Percentiles rank a stretch among this genome's conserved stretches.
Conservation (phyloP, 768 basidiomycete genomes). For the Boletellus ananas region DNA sequence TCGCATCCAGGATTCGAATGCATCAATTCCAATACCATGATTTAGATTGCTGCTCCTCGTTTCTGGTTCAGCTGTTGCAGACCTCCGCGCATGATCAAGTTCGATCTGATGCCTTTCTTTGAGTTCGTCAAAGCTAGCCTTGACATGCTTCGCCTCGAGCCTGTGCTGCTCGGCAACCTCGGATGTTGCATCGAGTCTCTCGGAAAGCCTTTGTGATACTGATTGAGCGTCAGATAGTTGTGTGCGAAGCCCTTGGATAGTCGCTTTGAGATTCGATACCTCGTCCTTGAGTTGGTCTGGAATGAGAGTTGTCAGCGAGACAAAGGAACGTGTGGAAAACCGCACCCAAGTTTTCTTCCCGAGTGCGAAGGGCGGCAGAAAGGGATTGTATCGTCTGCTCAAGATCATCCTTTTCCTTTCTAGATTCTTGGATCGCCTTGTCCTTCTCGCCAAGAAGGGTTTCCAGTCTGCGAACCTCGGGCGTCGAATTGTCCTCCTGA, state of each 20-base stretch:
- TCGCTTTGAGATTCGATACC: not conserved
- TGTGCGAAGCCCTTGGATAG: not conserved
- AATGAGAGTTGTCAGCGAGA: not conserved
- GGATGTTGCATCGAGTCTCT: not conserved
- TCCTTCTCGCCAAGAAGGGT: slow-evolving; percentile 1
- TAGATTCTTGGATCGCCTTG: not conserved
- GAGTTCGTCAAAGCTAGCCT: not conserved
- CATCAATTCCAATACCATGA: not conserved
- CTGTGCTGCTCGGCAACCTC: not conserved
- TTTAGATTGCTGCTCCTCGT: not conserved
- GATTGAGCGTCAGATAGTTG: not conserved
- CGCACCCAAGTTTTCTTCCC: not conserved
- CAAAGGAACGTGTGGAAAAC: not conserved
- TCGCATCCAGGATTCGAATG: slow-evolving; percentile 2
- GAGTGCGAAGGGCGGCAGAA: not conserved
- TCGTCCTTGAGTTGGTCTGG: slow-evolving; percentile 2
- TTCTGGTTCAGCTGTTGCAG: not conserved
- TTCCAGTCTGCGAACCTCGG: not conserved
- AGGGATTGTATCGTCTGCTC: slow-evolving; percentile 1
- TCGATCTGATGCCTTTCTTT: not conserved
- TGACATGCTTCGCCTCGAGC: not conserved
- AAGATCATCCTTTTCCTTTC: not conserved
- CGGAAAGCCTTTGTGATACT: not conserved
- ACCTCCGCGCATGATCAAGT: not conserved
- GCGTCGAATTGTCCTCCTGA: not conserved